Base-by-base conservation (phyloP, 345 rosid species). In the Draba incana region DNA sequence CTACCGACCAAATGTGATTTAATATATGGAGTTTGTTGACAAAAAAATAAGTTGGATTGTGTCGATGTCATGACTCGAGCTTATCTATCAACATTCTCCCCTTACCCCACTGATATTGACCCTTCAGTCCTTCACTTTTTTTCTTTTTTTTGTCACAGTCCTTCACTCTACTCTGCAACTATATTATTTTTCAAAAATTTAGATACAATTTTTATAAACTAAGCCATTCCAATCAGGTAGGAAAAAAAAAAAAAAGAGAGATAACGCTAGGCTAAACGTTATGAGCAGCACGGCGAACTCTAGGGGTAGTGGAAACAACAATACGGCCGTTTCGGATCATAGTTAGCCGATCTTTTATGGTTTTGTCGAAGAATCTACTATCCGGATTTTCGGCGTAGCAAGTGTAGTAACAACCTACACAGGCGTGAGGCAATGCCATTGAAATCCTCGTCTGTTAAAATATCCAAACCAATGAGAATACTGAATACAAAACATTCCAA, bases 381-480 rank as follows among this genome's bases (percentile, higher is more conserved):
- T 80, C 82, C 1, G 98, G 89, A 76, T 83, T 95, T 58, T 92
- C 98, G 0, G 99, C 96, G 16, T 89, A 95, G 85, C 98, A 95
- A 9, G 78, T 87, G 66, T 92, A 92, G 84, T 89, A 95, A 75
- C 99, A 88, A 76, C 94, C 83, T 81, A 89, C 96, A 56, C 97
- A 95, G 38, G 98, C 99, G 38, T 89, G 94, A 8, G 97, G 98
- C 82, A 92, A 43, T 76, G 97, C 98, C 99, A 92, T 95, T 10
- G 98, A 84, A 47, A 95, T 95, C 85, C 97, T 88, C 0, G 96
- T 86, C 97, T 93, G 94, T 10, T 35, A 6, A 41, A 66, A 41
- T 46, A 46, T 57, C 71, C 72, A 48, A 25, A 39, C 7, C 12
- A 24, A 56, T 57, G 12, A 51, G 61, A 12, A 50, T 1, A 12